Evolutionary conservation across 2,329 filamentous ascomycete species (phyloP).

Genomic region (Botrytis fabae): DNA sequence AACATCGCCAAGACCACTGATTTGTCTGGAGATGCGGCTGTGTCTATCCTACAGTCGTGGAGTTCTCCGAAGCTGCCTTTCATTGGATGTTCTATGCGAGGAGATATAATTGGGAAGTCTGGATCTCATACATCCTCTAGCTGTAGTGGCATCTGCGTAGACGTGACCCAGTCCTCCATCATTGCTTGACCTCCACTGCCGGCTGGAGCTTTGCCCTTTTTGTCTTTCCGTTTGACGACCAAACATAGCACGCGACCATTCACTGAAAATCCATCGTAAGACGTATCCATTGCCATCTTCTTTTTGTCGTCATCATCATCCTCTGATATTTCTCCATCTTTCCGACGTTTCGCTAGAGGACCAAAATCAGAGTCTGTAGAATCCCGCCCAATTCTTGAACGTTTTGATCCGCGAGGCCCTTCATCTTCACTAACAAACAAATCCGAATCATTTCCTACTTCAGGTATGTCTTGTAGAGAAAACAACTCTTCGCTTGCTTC

Average conservation of each 20-base stretch:
- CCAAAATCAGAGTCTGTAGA: slow-evolving; percentile 33
- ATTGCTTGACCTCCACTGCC: slow-evolving; percentile 58
- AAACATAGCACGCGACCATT: slow-evolving; percentile 91
- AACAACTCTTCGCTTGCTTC: slow-evolving; percentile 35
- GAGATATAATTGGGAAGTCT: neutral
- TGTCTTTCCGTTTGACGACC: slow-evolving; percentile 75
- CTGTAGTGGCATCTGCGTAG: slow-evolving; percentile 62
- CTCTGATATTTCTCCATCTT: slow-evolving; percentile 41
- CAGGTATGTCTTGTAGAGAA: slow-evolving; percentile 35
- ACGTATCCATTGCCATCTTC: slow-evolving; percentile 81
- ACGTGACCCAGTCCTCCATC: slow-evolving; percentile 84
- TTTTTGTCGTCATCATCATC: slow-evolving; percentile 72
- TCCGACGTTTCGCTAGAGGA: slow-evolving; percentile 48
- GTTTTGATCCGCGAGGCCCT: slow-evolving; percentile 36
- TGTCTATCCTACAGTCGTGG: neutral
- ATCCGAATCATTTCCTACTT: slow-evolving; percentile 31
- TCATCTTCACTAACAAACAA: slow-evolving; percentile 43
- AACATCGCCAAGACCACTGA: neutral
- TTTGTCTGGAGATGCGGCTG: neutral
- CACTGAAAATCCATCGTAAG: slow-evolving; percentile 94
- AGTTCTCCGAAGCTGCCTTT: neutral
- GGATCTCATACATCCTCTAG: slow-evolving; percentile 29
- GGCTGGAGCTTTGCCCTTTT: slow-evolving; percentile 43
- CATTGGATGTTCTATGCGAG: neutral
- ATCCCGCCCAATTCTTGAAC: slow-evolving; percentile 38